Evolutionary conservation across 352 stramenopile species (phyloP).

Genomic region (Phytophthora crassamura): DNA sequence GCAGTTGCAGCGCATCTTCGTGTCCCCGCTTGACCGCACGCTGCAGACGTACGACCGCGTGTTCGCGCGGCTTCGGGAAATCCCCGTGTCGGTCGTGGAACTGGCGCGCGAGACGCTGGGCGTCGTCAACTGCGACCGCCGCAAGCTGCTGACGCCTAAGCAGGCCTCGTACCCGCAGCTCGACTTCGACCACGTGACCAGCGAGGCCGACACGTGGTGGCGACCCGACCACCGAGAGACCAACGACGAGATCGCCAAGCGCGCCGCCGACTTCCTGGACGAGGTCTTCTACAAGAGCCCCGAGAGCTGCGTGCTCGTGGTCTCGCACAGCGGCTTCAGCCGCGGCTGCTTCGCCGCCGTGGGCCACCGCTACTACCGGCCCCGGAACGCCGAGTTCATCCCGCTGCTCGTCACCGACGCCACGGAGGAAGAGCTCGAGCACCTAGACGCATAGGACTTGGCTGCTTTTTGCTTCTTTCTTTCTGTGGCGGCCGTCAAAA

Average conservation of each 20-base stretch:
- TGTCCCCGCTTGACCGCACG: constrained; percentile 74
- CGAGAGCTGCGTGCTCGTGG: constrained; percentile 56
- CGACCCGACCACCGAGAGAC: constrained; percentile 61
- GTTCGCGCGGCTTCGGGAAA: constrained; percentile 33
- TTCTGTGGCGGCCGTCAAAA: constrained; percentile 1
- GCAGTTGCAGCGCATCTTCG: constrained; percentile 61
- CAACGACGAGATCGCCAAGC: constrained; percentile 59
- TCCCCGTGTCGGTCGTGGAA: constrained; percentile 63
- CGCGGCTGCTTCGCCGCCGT: constrained; percentile 66
- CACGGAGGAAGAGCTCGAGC: constrained; percentile 31
- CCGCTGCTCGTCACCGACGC: constrained; percentile 59
- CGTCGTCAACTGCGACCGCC: constrained; percentile 69
- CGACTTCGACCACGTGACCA: constrained; percentile 52
- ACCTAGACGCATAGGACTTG: constrained; percentile 8
- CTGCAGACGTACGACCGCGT: constrained; percentile 63
- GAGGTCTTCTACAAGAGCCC: constrained; percentile 45
- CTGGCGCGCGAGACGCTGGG: constrained; percentile 68
- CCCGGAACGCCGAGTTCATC: constrained; percentile 72
- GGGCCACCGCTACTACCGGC: constrained; percentile 69
- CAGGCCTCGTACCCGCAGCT: constrained; percentile 49
- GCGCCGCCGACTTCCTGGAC: constrained; percentile 57
- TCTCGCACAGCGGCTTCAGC: constrained; percentile 76
- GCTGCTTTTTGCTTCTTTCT: neutral
- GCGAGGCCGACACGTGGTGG: constrained; percentile 69
- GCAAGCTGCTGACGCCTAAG: constrained; percentile 51